Evolutionary conservation across 345 rosid genomes (phyloP).

Genomic region (Camelina hispida): DNA sequence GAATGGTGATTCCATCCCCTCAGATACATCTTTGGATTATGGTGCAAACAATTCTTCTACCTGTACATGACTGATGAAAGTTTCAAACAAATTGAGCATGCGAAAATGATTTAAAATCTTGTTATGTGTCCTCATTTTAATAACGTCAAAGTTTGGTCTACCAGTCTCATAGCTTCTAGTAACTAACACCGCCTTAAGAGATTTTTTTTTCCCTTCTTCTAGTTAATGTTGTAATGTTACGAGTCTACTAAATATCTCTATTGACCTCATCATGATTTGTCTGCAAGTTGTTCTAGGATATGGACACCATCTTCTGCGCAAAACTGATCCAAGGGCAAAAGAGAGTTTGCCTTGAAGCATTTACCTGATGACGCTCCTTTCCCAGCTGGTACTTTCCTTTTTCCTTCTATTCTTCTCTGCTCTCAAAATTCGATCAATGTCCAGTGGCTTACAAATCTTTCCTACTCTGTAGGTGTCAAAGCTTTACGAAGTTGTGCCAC

Average conservation of each 20-base stretch:
- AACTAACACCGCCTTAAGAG: too few species aligned
- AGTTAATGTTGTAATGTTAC: too few species aligned
- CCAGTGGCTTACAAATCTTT: constrained; percentile 35
- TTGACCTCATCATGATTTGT: not conserved
- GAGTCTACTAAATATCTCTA: too few species aligned
- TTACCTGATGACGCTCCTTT: constrained; percentile 92
- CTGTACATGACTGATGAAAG: too few species aligned
- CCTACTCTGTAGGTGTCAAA: constrained; percentile 74
- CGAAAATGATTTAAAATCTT: too few species aligned
- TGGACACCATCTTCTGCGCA: constrained; percentile 95
- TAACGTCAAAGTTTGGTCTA: not conserved
- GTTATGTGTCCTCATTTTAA: too few species aligned
- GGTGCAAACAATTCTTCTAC: not conserved
- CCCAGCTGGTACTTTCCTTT: constrained; percentile 67
- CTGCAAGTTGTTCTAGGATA: constrained; percentile 94
- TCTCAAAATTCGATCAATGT: constrained; percentile 4
- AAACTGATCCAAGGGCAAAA: constrained; percentile 98
- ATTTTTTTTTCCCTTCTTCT: too few species aligned
- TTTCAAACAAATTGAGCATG: too few species aligned
- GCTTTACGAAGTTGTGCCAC: constrained; percentile 95
- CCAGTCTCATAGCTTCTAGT: too few species aligned
- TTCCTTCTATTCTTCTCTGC: not conserved
- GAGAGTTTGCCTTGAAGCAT: constrained; percentile 98
- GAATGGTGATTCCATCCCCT: too few species aligned
- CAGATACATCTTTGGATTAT: not conserved